Evolutionary conservation across 768 basidiomycete species (phyloP).

Genomic region (Termitomyces sp.): DNA sequence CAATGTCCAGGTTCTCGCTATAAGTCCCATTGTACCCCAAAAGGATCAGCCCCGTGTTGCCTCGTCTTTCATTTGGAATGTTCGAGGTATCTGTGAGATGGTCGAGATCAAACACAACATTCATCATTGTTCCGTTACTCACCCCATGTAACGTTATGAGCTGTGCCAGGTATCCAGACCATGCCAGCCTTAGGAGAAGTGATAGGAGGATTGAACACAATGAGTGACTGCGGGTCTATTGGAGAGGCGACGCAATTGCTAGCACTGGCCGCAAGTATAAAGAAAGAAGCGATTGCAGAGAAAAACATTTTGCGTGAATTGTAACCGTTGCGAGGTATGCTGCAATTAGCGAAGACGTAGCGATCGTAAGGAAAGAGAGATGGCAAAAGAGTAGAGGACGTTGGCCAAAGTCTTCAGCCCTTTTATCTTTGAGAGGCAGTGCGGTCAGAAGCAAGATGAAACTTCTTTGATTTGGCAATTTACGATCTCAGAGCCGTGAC

Average conservation of each 20-base stretch:
- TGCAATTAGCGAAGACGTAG: not conserved
- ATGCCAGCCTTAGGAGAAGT: conserved; percentile 14
- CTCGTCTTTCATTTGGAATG: conserved; percentile 30
- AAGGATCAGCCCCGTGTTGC: conserved; percentile 31
- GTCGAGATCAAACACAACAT: not conserved
- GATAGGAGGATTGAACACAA: conserved; percentile 20
- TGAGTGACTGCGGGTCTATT: conserved; percentile 6
- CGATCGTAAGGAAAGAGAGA: not conserved
- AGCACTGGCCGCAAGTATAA: conserved; percentile 5
- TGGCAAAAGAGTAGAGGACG: not conserved
- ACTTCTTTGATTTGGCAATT: conserved; percentile 7
- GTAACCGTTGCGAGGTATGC: not conserved
- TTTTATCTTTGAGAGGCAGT: conserved; percentile 8
- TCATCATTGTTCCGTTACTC: not conserved
- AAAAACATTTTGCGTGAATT: conserved; percentile 8
- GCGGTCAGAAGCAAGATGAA: conserved; percentile 3
- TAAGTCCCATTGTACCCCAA: conserved; percentile 30
- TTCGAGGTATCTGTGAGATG: conserved; percentile 15
- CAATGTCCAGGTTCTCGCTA: conserved; percentile 43
- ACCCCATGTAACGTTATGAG: conserved; percentile 21
- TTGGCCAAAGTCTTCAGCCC: not conserved
- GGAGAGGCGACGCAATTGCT: conserved; percentile 9
- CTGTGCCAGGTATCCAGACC: conserved; percentile 16
- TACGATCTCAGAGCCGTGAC: not conserved
- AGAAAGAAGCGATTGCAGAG: conserved; percentile 3